These are phyloP conservation scores for Helianthus tuberosus DNA, from an alignment of 129 eudicot species.

Conservation along the genomic window DNA sequence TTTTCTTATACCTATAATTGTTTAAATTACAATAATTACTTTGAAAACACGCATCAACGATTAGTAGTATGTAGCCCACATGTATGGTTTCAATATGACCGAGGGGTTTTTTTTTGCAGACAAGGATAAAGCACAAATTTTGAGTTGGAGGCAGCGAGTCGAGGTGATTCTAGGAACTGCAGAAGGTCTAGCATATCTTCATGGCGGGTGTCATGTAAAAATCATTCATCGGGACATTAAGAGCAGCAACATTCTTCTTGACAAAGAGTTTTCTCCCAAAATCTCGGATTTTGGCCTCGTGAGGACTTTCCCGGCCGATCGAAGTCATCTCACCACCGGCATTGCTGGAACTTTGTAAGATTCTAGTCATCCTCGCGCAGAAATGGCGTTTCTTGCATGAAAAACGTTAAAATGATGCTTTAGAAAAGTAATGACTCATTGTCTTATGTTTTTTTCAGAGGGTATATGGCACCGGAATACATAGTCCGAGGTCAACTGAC, in stretches of 20 bases:
- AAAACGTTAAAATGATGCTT: background rate
- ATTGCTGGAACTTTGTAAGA: constrained; percentile 90
- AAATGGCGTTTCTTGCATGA: background rate
- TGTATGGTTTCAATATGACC: background rate
- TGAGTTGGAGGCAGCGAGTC: constrained; percentile 67
- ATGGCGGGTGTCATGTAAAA: constrained; percentile 58
- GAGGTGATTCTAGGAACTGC: constrained; percentile 74
- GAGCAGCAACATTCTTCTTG: constrained; percentile 83
- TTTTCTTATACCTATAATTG: background rate
- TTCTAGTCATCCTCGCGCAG: background rate
- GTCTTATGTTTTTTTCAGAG: constrained; percentile 40
- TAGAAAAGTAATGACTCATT: background rate
- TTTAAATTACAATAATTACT: background rate
- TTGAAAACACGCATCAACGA: background rate
- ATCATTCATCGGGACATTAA: constrained; percentile 84
- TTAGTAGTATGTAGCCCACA: background rate
- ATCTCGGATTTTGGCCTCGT: constrained; percentile 88
- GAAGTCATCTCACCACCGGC: constrained; percentile 85
- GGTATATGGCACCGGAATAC: constrained; percentile 90
- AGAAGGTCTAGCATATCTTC: constrained; percentile 74
- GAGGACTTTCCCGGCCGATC: constrained; percentile 65
- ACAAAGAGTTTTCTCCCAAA: constrained; percentile 57
- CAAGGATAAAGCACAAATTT: constrained; percentile 43
- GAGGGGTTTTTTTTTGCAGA: constrained; percentile 36
- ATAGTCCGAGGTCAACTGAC: constrained; percentile 82